Base-by-base conservation (phyloP, 2,329 filamentous ascomycete species). In the Monilinia polystroma region DNA sequence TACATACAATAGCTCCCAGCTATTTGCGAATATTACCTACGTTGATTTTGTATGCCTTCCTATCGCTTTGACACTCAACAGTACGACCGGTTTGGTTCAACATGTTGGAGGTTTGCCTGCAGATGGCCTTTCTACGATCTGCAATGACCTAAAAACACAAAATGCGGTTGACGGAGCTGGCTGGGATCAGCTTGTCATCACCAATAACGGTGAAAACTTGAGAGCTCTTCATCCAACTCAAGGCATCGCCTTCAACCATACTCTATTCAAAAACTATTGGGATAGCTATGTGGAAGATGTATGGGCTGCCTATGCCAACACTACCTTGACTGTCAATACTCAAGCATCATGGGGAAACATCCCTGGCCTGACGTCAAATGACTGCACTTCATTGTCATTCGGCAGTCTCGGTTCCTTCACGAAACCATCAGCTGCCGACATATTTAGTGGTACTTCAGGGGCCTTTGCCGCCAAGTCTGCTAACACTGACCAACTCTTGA, bases 11-110 rank as follows among this genome's bases (percentile, higher is more conserved):
- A 73, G 76, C 45, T 73, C 76, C 26, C 81, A 90, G 76, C 77
- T 90, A 7, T 90, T 85, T 73, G 86, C 84, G 72, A 90, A 90
- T 71, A 87, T 93, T 71, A 86, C 83, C 68, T 88, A 89, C 75
- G 90, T 93, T 68, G 90, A 93, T 79, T 93, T 93, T 77, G 84
- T 92, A 68, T 80, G 81, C 71, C 75, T 89, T 71, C 87, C 88
- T 26, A 82, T 89, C 59, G 82, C 84, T 2, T 76, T 87, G 69
- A 79, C 80, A 8, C 77, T 87, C 20, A 78, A 79, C 49, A 80
- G 77, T 7, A 74, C 71, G 2, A 76, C 76, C 8, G 81, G 81
- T 20, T 73, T 70, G 0, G 78, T 79, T 0, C 79, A 83, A 69
- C 78, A 80, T 54, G 78, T 89, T 26, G 77, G 80, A 1, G 89